Percentiles rank a stretch among this genome's conserved stretches.
phyloP scores from a whole-genome alignment of 2,329 filamentous ascomycete species.

The Aspergillus japonicus region DNA sequence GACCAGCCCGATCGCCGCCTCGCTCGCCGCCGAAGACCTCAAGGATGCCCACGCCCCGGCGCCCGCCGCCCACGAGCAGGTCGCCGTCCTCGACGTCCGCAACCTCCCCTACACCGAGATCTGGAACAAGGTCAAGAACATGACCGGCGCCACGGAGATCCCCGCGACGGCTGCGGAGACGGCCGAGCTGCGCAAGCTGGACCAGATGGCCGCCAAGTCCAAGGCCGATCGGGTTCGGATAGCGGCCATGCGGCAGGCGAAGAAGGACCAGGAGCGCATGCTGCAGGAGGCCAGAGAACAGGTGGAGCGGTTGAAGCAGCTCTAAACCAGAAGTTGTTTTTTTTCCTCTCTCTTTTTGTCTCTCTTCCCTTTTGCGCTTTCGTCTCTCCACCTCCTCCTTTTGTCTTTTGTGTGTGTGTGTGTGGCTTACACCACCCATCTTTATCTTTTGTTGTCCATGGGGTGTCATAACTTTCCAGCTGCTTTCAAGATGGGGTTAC shows the following conservation, averaged over 20 bases:
- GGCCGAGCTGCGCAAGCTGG: constrained; percentile 36
- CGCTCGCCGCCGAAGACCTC: constrained; percentile 22
- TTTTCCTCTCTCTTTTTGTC: background rate
- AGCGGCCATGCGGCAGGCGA: constrained; percentile 40
- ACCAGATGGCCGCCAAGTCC: constrained; percentile 35
- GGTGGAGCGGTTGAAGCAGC: constrained; percentile 41
- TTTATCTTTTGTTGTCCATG: too few relatives aligned
- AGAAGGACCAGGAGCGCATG: constrained; percentile 47
- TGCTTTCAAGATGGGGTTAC: background rate
- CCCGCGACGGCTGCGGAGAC: constrained; percentile 35
- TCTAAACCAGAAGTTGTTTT: constrained; percentile 20
- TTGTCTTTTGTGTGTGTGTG: background rate
- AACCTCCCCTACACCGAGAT: constrained; percentile 42
- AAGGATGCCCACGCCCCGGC: constrained; percentile 37
- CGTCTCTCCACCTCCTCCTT: background rate
- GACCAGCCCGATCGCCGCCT: constrained; percentile 28
- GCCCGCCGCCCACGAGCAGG: constrained; percentile 31
- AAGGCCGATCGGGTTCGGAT: constrained; percentile 42
- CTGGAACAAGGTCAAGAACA: constrained; percentile 42
- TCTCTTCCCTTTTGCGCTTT: background rate
- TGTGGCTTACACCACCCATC: background rate
- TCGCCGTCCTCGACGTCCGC: constrained; percentile 40
- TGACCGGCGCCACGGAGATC: constrained; percentile 43
- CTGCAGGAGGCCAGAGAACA: constrained; percentile 46
- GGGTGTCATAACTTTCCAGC: background rate